Evolutionary conservation across 768 basidiomycete genomes (phyloP).

Genomic region (Phylloporus sp.): DNA sequence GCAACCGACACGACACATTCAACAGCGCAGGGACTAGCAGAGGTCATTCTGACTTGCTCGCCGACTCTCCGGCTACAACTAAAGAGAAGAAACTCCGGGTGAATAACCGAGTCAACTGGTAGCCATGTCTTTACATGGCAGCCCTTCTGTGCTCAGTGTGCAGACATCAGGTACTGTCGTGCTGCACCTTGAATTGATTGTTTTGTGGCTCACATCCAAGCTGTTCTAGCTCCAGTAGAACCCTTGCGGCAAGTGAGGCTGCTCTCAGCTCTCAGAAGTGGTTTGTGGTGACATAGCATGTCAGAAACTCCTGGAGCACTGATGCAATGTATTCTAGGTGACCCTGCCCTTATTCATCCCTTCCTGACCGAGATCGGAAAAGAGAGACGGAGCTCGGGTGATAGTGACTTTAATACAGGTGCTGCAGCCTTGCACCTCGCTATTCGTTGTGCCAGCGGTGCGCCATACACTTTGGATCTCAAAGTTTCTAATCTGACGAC

Average conservation of each 20-base stretch:
- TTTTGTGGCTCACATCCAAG: constrained; percentile 2
- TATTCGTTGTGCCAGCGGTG: constrained; percentile 75
- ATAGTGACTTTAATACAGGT: constrained; percentile 55
- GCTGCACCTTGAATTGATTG: background rate
- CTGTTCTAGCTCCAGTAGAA: constrained; percentile 24
- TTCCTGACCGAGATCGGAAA: constrained; percentile 74
- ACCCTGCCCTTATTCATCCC: constrained; percentile 75
- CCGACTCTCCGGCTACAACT: no score
- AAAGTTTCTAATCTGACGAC: background rate
- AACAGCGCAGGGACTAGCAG: no score
- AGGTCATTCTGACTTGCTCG: no score
- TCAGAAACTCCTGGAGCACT: background rate
- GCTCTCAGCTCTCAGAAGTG: constrained; percentile 58
- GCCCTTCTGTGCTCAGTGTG: constrained; percentile 17
- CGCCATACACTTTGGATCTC: constrained; percentile 21
- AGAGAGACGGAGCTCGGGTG: constrained; percentile 50
- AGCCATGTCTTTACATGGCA: constrained; percentile 18
- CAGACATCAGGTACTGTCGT: constrained; percentile 13
- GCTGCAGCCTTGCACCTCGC: constrained; percentile 79
- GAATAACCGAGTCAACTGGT: background rate
- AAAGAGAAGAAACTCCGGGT: background rate
- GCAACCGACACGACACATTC: no score
- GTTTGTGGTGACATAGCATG: constrained; percentile 31
- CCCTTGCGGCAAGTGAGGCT: constrained; percentile 65
- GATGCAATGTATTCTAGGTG: constrained; percentile 42